Base-by-base conservation (phyloP, 352 stramenopile genomes). In the Phytopythium montanum region DNA sequence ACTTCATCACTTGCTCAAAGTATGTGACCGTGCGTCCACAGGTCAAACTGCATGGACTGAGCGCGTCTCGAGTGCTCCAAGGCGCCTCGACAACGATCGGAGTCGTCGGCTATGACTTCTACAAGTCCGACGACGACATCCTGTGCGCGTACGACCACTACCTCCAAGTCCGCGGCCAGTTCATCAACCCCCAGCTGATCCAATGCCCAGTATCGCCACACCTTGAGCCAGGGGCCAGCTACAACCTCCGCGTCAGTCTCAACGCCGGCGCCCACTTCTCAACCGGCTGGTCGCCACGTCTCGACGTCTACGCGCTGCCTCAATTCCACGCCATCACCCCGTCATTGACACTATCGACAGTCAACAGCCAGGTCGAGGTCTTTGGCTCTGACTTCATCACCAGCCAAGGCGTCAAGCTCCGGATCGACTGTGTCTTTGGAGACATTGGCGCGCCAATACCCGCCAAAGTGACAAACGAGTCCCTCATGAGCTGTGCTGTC, bases 191-290 rank as follows among this genome's bases (percentile, higher is more conserved):
- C 19, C 49, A 71, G 5, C 9, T 64, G 1, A 14, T 77, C 19
- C 42, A 28, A 21, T 81, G 73, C 19, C 36, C 50, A 18, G 16
- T 76, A 44, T 61, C 65, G n/a, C 19, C 38, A 13, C 39, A 54
- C 10, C 42, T 76, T 13, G 28, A 54, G 5, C 38, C 42, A 6
- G 29, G 23, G 12, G 42, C 44, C 13, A 58, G 61, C 21, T 79
- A 76, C 54, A 26, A 59, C 0, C 12, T 79, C 26, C 56, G 46
- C 0, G 21, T 81, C 25, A 81, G 70, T 41, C 39, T 81, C 1
- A 81, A 81, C 36, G 67, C 64, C 2, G 62, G 69, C 2, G 46
- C 34, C 1, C 68, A 81, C 45, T 61, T 66, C 13, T 78, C 70
- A 5, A 53, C 39, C 2, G 59, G 36, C 3, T 38, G 33, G 14